phyloP scores from a whole-genome alignment of 805 yeast genomes.

The Kodamaea kaohsiungensis region DNA sequence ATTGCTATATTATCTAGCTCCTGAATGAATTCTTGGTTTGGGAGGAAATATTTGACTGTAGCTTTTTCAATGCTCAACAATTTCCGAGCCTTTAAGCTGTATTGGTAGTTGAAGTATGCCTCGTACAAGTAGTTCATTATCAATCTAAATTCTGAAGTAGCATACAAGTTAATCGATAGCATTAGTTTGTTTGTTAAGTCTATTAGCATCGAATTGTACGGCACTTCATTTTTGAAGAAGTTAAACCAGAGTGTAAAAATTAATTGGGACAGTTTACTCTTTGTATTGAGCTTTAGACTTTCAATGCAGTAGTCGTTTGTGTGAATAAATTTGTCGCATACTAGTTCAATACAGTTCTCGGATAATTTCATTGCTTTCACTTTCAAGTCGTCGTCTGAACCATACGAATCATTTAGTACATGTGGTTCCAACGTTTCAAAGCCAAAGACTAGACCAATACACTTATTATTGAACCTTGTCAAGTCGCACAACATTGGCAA shows the following conservation, averaged over 20 bases:
- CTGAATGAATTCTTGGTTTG: not conserved
- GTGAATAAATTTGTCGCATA: not conserved
- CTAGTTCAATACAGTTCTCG: not conserved
- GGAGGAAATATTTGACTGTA: not conserved
- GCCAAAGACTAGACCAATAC: not conserved
- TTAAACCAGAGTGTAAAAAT: constrained; percentile 5
- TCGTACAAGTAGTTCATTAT: constrained; percentile 18
- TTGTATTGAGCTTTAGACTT: constrained; percentile 2
- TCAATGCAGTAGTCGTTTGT: not conserved
- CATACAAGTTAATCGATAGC: constrained; percentile 12
- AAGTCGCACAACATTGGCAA: not conserved
- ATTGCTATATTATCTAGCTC: not conserved
- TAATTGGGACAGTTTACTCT: not conserved
- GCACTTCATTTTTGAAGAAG: constrained; percentile 19
- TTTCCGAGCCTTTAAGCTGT: not conserved
- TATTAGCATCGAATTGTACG: constrained; percentile 13
- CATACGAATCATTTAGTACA: not conserved
- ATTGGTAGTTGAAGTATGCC: constrained; percentile 9
- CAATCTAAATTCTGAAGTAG: constrained; percentile 6
- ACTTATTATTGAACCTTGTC: not conserved
- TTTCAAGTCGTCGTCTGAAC: constrained; percentile 12
- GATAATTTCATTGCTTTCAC: constrained; percentile 18
- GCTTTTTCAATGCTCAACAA: not conserved
- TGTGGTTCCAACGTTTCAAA: not conserved
- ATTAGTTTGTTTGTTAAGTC: constrained; percentile 7